These are phyloP conservation scores for Trichoderma atrobrunneum DNA, from an alignment of 2,329 filamentous ascomycete species.

Conservation along the genomic window DNA sequence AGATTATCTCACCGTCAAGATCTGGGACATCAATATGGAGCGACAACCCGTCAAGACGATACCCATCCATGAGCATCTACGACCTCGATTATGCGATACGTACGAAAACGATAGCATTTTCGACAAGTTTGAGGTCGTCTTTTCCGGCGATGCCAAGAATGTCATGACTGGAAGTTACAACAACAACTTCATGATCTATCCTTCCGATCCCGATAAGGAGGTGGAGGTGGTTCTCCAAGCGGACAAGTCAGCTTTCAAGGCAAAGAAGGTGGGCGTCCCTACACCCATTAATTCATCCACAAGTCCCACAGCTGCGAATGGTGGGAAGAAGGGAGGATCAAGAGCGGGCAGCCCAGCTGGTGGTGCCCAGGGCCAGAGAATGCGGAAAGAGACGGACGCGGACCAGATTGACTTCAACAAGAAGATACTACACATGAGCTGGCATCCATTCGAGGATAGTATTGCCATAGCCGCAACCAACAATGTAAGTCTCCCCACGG, in stretches of 20 bases:
- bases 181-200: constrained; percentile 99
- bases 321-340: constrained; percentile 82
- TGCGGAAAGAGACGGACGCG: constrained; percentile 98
- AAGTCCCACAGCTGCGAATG: constrained; percentile 65
- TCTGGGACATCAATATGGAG: constrained; percentile 99
- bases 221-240: constrained; percentile 96
- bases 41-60: constrained; percentile 96
- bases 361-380: constrained; percentile 77
- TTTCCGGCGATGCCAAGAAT: constrained; percentile 96
- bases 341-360: constrained; percentile 84
- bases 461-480: constrained; percentile 99
- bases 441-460: constrained; percentile 99
- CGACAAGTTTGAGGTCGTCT: constrained; percentile 99
- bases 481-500: constrained; percentile 68
- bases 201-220: constrained; percentile 91
- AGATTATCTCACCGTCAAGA: constrained; percentile 98
- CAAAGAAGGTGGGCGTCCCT: constrained; percentile 97
- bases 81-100: constrained; percentile 91
- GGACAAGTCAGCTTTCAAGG: constrained; percentile 99
- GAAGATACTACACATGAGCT: constrained; percentile 99
- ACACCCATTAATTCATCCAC: constrained; percentile 88
- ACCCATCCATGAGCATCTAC: constrained; percentile 94
- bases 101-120: constrained; percentile 99
- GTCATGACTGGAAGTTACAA: constrained; percentile 99
- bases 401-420: constrained; percentile 99